A percentile compares a stretch with the other conserved stretches of the same genome.
phyloP scores from a whole-genome alignment of 1,284 basidiomycete genomes.

The Moesziomyces globuligerus region DNA sequence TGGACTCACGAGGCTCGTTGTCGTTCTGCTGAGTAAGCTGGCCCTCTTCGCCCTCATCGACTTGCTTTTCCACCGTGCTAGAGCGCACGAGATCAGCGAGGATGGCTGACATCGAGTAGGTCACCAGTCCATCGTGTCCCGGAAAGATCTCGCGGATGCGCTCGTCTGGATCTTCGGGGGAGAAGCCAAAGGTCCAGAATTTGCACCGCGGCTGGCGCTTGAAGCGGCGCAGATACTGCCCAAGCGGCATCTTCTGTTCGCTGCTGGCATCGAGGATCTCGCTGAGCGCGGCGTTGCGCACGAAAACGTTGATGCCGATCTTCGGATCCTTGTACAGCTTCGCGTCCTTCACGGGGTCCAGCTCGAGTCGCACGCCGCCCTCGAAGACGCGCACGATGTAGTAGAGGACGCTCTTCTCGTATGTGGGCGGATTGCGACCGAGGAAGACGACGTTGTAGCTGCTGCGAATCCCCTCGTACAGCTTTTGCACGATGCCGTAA shows the following conservation, averaged over 20 bases:
- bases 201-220: slow-evolving; percentile 29
- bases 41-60: slow-evolving; percentile 23
- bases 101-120: slow-evolving; percentile 32
- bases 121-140: slow-evolving; percentile 22
- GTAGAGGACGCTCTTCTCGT: slow-evolving; percentile 32
- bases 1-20: slow-evolving; percentile 6
- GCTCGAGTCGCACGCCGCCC: slow-evolving; percentile 18
- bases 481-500: slow-evolving; percentile 14
- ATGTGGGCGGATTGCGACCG: slow-evolving; percentile 14
- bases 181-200: slow-evolving; percentile 38
- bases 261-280: slow-evolving; percentile 6
- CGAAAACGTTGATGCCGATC: slow-evolving; percentile 28
- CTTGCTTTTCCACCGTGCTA: slow-evolving; percentile 8
- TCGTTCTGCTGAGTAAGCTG: slow-evolving; percentile 27
- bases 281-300: slow-evolving; percentile 18
- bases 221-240: slow-evolving; percentile 24
- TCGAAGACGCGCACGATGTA: slow-evolving; percentile 31
- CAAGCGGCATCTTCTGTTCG: slow-evolving; percentile 11
- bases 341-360: slow-evolving; percentile 13
- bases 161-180: slow-evolving; percentile 31
- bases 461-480: slow-evolving; percentile 25
- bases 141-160: slow-evolving; percentile 34
- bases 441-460: slow-evolving; percentile 41
- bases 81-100: slow-evolving; percentile 27
- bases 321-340: slow-evolving; percentile 24